A percentile compares a stretch with the other conserved stretches of the same genome.
phyloP scores from a whole-genome alignment of 768 basidiomycete species.

The Jaapia argillacea region DNA sequence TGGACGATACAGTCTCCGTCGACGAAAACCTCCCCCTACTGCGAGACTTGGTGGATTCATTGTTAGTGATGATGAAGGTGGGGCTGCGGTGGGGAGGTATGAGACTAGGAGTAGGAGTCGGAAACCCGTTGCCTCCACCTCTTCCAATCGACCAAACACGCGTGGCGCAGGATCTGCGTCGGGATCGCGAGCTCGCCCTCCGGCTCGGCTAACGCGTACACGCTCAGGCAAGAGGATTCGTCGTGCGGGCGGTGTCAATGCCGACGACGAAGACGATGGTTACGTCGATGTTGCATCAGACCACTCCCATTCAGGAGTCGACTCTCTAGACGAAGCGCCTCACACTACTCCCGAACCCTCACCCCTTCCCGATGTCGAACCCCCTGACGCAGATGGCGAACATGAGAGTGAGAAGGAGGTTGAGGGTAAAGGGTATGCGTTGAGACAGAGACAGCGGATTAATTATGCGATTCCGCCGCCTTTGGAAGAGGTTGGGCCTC shows the following conservation, averaged over 20 bases:
- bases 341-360: conserved; percentile 29
- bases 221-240: conserved; percentile 5
- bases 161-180: conserved; percentile 16
- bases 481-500: conserved; percentile 55
- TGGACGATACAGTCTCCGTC: conserved; percentile 10
- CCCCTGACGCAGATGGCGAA: conserved; percentile 29
- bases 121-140: conserved; percentile 16
- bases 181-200: conserved; percentile 15
- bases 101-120: conserved; percentile 33
- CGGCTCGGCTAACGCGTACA: conserved; percentile 8
- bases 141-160: conserved; percentile 14
- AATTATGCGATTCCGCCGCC: conserved; percentile 81
- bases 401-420: conserved; percentile 27
- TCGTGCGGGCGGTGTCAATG: conserved; percentile 13
- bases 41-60: conserved; percentile 25
- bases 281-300: conserved; percentile 40
- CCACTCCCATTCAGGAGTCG: conserved; percentile 43
- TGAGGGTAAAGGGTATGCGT: conserved; percentile 50
- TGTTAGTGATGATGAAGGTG: conserved; percentile 36
- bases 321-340: conserved; percentile 44
- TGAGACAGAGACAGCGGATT: conserved; percentile 55
- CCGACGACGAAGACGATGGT: conserved; percentile 37
- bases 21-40: conserved; percentile 2
- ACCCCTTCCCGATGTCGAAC: conserved; percentile 24
- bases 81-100: conserved; percentile 16